These are phyloP conservation scores for Ophiocordyceps sinensis DNA, from an alignment of 2,329 filamentous ascomycete species.

Conservation along the genomic window DNA sequence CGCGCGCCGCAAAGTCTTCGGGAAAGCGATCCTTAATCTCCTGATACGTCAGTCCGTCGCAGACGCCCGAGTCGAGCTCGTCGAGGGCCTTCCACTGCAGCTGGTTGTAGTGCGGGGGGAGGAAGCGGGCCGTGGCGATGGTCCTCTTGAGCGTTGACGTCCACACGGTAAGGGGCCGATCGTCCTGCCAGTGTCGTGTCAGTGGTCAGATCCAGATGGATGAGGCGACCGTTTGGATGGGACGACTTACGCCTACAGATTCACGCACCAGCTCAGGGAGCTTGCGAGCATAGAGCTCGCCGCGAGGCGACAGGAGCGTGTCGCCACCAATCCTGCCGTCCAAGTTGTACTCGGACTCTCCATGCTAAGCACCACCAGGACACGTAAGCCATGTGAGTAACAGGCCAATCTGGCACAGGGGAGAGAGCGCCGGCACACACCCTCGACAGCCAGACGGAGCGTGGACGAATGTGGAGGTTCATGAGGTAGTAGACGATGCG, in stretches of 20 bases:
- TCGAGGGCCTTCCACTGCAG: constrained; percentile 98
- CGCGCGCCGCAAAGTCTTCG: constrained; percentile 86
- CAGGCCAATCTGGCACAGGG: neutral
- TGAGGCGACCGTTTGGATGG: neutral
- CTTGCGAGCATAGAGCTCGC: constrained; percentile 72
- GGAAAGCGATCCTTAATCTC: constrained; percentile 86
- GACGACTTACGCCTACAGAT: constrained; percentile 61
- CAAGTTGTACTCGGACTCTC: constrained; percentile 87
- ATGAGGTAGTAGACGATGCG: constrained; percentile 96
- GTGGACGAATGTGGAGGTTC: constrained; percentile 93
- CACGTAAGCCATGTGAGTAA: no score
- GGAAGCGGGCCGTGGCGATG: constrained; percentile 76
- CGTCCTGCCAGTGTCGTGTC: constrained; percentile 26
- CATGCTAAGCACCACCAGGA: constrained; percentile 45
- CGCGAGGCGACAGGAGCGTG: constrained; percentile 70
- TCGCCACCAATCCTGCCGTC: constrained; percentile 87
- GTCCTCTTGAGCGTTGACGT: constrained; percentile 60
- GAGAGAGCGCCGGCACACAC: constrained; percentile 32
- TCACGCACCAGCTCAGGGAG: constrained; percentile 73
- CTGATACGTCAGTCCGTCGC: constrained; percentile 90
- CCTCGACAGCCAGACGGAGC: constrained; percentile 91
- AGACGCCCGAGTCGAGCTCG: constrained; percentile 91
- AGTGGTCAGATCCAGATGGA: neutral
- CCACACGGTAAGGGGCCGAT: constrained; percentile 47
- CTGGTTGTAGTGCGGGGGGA: constrained; percentile 75